Evolutionary conservation across 2,329 filamentous ascomycete genomes (phyloP), one percentile per base, ranked within the genome.

Genomic region (Hortaea werneckii): DNA sequence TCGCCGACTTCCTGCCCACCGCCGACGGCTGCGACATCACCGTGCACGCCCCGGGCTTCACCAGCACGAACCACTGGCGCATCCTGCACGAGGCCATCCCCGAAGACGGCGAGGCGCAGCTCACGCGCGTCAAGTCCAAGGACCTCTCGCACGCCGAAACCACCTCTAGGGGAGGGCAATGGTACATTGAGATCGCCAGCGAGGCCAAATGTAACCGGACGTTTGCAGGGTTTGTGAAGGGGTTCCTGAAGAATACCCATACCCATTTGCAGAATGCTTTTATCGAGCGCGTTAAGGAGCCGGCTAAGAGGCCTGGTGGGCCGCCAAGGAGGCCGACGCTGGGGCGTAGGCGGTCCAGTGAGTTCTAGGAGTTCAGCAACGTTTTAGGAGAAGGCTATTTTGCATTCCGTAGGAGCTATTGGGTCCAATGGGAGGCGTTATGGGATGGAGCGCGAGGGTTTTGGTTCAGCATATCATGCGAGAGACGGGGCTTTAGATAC

Each of bases 21-120:
- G 46, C 47, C 9, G 55, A 64, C 29, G 62, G 62, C 37, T 64
- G 62, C 51, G 57, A 62, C 46, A 63, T 64, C 50, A 61, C 56
- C 8, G 54, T 64, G 9, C 53, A 59, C 34, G 61, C 62, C 7
- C 61, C 61, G 9, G 61, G 62, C 34, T 63, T 65, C 51, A 62
- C 55, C 4, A 58, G 54, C 6, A 53, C 51, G 28, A 65, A 64
- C 41, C 55, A 54, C 28, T 64, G 62, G 61, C 54, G 57, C 11
- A 46, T 63, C 28, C 40, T 57, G n/a, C 54, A 51, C 28, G 55
- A 58, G 41, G 54, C 43, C 8, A 48, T 56, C 20, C 49, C 49
- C 8, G 54, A 56, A 39, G 52, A 54, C n/a, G 30, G 37, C 6
- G 43, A 44, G 27, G 42, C 39, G 6, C 32, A 12, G 7, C 42